A percentile compares a stretch with the other conserved stretches of the same genome.
Conservation (phyloP, 495 filamentous ascomycete genomes). For the Elaphomyces granulatus region DNA sequence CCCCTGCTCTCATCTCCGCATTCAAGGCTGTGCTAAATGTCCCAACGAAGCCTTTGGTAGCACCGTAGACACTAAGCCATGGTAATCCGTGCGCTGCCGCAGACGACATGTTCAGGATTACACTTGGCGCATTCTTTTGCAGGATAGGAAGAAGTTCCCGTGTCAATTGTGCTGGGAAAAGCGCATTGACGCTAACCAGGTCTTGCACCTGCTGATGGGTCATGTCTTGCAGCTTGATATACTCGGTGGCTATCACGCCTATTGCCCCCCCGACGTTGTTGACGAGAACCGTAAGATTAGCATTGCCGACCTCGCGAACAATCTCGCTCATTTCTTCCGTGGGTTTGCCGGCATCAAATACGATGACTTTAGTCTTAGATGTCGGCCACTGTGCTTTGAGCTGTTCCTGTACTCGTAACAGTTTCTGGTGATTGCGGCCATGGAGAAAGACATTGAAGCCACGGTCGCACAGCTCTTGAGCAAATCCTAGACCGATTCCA, state of each 20-base stretch:
- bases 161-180: conserved; percentile 30
- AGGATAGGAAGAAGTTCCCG: conserved; percentile 23
- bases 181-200: conserved; percentile 22
- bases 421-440: conserved; percentile 36
- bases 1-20: conserved; percentile 17
- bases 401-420: conserved; percentile 17
- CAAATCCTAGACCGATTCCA: conserved; percentile 40
- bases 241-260: conserved; percentile 4
- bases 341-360: conserved; percentile 20
- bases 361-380: conserved; percentile 11
- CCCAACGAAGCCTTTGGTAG: conserved; percentile 26
- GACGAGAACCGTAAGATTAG: conserved; percentile 26
- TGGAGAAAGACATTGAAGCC: conserved; percentile 47
- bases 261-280: conserved; percentile 35
- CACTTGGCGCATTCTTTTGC: conserved; percentile 12
- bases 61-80: conserved; percentile 21
- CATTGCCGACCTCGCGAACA: conserved; percentile 9
- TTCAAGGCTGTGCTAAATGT: conserved; percentile 18
- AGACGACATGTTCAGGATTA: conserved; percentile 33
- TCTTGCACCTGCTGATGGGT: conserved; percentile 13
- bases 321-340: conserved; percentile 11
- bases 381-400: conserved; percentile 20
- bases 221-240: conserved; percentile 11
- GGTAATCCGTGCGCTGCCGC: conserved; percentile 20
- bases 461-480: conserved; percentile 30